These are phyloP conservation scores for Neospermospora avenae DNA, from an alignment of 2,329 filamentous ascomycete species.

Conservation along the genomic window DNA sequence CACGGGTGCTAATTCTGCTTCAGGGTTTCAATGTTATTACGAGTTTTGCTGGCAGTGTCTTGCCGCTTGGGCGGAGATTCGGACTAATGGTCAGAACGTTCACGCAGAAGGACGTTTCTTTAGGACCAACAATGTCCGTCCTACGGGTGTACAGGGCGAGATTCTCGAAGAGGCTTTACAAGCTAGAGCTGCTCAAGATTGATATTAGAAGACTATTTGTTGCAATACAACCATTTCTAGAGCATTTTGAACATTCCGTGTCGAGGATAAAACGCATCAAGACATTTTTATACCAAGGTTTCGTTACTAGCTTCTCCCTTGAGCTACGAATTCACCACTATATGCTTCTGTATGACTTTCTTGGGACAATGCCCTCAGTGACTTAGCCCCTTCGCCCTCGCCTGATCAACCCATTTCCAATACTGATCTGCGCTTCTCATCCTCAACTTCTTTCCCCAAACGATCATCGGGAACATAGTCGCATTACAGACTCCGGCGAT, in stretches of 20 bases:
- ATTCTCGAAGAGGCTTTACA: constrained; percentile 12
- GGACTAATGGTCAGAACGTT: constrained; percentile 4
- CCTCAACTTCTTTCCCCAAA: constrained; percentile 22
- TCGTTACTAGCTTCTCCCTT: no score
- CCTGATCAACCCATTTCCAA: constrained; percentile 23
- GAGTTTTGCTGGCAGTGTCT: constrained; percentile 19
- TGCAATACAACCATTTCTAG: no score
- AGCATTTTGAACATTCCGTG: no score
- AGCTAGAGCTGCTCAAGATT: background rate
- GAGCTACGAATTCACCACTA: no score
- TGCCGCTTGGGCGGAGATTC: constrained; percentile 8
- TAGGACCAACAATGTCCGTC: constrained; percentile 9
- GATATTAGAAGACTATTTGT: no score
- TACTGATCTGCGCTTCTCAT: constrained; percentile 20
- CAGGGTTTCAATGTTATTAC: constrained; percentile 12
- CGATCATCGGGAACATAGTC: constrained; percentile 25
- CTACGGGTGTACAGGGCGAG: constrained; percentile 12
- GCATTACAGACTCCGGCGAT: constrained; percentile 20
- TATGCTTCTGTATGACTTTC: no score
- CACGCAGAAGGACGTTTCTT: constrained; percentile 15
- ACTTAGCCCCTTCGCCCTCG: constrained; percentile 21
- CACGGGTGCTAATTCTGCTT: background rate
- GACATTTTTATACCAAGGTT: no score
- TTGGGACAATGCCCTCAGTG: constrained; percentile 1
- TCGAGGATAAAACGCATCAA: no score